phyloP scores from a whole-genome alignment of 306 rosid genomes.

The Vicia villosa region DNA sequence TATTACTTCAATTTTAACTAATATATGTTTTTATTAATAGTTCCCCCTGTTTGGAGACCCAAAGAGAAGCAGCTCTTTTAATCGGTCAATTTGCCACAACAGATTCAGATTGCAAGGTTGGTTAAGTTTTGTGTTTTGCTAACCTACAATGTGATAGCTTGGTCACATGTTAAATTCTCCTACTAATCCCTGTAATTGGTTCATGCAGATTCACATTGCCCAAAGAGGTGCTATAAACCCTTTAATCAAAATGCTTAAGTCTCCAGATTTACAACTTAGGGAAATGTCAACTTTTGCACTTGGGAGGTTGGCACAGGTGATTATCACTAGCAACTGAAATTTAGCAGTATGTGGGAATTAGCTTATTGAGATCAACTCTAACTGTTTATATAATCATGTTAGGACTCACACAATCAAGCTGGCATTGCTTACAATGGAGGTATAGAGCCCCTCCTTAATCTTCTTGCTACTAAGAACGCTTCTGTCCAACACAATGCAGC shows the following conservation, averaged over 20 bases:
- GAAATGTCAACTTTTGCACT: constrained; percentile 98
- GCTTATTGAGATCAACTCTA: constrained; percentile 1
- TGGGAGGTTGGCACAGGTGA: constrained; percentile 97
- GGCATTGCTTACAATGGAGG: constrained; percentile 90
- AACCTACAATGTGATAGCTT: constrained; percentile 2
- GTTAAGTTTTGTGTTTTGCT: background rate
- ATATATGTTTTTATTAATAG: constrained; percentile 38
- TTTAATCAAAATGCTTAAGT: constrained; percentile 85
- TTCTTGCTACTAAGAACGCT: constrained; percentile 51
- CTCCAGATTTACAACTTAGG: constrained; percentile 67
- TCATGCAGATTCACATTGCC: constrained; percentile 64
- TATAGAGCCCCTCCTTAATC: constrained; percentile 65
- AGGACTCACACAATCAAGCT: constrained; percentile 92
- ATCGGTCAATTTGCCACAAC: constrained; percentile 75
- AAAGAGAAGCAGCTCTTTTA: constrained; percentile 70
- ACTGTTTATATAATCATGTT: constrained; percentile 27
- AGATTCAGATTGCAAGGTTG: constrained; percentile 75
- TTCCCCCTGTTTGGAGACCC: constrained; percentile 60
- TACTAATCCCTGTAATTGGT: constrained; percentile 16
- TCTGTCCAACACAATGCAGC: constrained; percentile 67
- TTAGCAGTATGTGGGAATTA: background rate
- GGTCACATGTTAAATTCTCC: background rate
- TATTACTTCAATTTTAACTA: background rate
- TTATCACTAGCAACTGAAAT: constrained; percentile 1
- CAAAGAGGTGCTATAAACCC: constrained; percentile 95